These are phyloP conservation scores for Xylariaceae sp. DNA, from an alignment of 2,329 filamentous ascomycete genomes.

Conservation along the genomic window DNA sequence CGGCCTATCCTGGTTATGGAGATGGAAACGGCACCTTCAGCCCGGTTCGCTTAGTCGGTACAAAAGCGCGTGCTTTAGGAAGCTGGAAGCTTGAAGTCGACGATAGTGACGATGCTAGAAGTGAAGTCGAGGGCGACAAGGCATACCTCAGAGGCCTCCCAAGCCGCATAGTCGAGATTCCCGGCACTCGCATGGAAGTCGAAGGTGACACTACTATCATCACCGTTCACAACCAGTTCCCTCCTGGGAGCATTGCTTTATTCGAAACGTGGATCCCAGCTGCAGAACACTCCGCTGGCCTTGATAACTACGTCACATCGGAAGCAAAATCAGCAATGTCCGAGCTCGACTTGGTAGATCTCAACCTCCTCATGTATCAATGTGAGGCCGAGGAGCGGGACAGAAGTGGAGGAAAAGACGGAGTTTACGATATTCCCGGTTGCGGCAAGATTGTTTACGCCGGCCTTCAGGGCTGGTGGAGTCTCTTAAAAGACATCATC, in stretches of 20 bases:
- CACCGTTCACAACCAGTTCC: slow-evolving; percentile 74
- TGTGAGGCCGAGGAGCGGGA: slow-evolving; percentile 85
- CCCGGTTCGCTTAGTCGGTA: slow-evolving; percentile 75
- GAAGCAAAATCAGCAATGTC: slow-evolving; percentile 74
- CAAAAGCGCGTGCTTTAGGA: slow-evolving; percentile 77
- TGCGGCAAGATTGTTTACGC: slow-evolving; percentile 86
- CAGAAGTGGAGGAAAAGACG: slow-evolving; percentile 70
- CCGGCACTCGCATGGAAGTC: slow-evolving; percentile 67
- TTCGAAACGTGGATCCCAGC: slow-evolving; percentile 95
- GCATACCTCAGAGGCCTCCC: slow-evolving; percentile 75
- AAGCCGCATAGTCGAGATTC: slow-evolving; percentile 68
- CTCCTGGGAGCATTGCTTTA: slow-evolving; percentile 87
- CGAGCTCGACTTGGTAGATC: slow-evolving; percentile 67
- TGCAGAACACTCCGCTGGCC: slow-evolving; percentile 73
- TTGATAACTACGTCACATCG: slow-evolving; percentile 81
- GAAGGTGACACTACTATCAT: slow-evolving; percentile 71
- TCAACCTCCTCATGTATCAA: slow-evolving; percentile 88
- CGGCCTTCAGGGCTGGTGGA: slow-evolving; percentile 99
- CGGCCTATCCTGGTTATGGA: slow-evolving; percentile 86
- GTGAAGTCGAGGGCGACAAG: slow-evolving; percentile 61
- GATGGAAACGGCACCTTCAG: slow-evolving; percentile 76
- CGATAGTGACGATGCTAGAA: slow-evolving; percentile 61
- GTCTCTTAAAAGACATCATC: slow-evolving; percentile 77
- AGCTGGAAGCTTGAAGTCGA: slow-evolving; percentile 93
- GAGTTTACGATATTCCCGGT: slow-evolving; percentile 82